Base-by-base conservation (phyloP, 495 filamentous ascomycete genomes). In the Talaromyces trachyspermus region DNA sequence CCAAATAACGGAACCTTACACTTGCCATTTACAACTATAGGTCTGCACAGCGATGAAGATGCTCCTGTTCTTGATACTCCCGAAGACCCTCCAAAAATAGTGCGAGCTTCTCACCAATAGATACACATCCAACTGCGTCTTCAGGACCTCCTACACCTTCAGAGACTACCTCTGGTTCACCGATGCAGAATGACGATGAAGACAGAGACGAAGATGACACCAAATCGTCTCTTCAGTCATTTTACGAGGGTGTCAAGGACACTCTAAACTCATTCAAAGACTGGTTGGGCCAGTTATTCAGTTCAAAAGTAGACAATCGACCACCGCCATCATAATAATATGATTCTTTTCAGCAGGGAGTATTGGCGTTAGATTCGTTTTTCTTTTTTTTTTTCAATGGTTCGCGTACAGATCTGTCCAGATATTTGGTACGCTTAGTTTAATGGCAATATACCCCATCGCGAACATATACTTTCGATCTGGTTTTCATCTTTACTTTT, bases 1-100 rank as follows among this genome's bases (percentile, higher is more conserved):
- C 74, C 85, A 0, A 92, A 90, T 57, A 95, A 95, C 57, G 89
- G 90, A n/a, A 95, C 89, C 0, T 59, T 95, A 15, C 81, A 85
- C 15, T 75, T 95, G 0, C 86, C 86, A 10, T 62, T 96, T 19
- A 76, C 78, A 55, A 71, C 86, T 4, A 58, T 83, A 2, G 88
- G 84, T 0, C 63, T 84, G 6, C 86, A 91, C 59, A 78, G 76
- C 1, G 78, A 82, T 49, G 56, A 63, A 15, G 40, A 41, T 22
- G 46, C 36, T 17, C 59, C 62, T 1, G 42, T 47, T n/a, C 50
- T 70, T 5, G 68, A 66, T 10, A 56, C 46, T 17, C 65, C 66
- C 11, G 46, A 61, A n/a, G 72, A 76, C 53, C 68, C 64, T 22
- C 63, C 63, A 10, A 40, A 51, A 23, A 50, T 39, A 38, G 50